Percentiles rank a stretch among this genome's conserved stretches.
Evolutionary conservation across 805 yeast species (phyloP).

Genomic region (Nakazawaea populi): DNA sequence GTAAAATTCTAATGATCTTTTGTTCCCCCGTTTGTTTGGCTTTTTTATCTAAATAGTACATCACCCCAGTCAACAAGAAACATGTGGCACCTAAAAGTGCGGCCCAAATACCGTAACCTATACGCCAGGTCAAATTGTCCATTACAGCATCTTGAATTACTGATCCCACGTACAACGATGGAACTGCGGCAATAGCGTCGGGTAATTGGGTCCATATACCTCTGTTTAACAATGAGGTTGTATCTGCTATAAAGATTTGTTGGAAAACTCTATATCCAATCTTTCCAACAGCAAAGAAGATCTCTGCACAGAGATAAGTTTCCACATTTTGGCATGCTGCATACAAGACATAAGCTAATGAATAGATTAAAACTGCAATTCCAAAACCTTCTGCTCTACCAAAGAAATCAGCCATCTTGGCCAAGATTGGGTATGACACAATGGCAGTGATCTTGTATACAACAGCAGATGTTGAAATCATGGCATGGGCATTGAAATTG

Average conservation of each 20-base stretch:
- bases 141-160: conserved; percentile 21
- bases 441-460: conserved; percentile 33
- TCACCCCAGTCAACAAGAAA: conserved; percentile 16
- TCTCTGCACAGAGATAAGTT: conserved; percentile 30
- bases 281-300: conserved; percentile 30
- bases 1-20: conserved; percentile 3
- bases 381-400: conserved; percentile 34
- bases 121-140: conserved; percentile 6
- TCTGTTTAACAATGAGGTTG: conserved; percentile 32
- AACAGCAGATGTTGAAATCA: conserved; percentile 32
- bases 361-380: conserved; percentile 24
- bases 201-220: conserved; percentile 29
- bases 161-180: conserved; percentile 22
- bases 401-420: conserved; percentile 33
- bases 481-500: conserved; percentile 30
- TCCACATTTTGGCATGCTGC: conserved; percentile 30
- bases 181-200: conserved; percentile 24
- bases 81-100: conserved; percentile 13
- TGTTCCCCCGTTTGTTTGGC: conserved; percentile 13
- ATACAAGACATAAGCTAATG: conserved; percentile 29
- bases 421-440: conserved; percentile 31
- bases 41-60: conserved; percentile 19
- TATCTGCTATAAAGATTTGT: conserved; percentile 30
- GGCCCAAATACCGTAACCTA: conserved; percentile 7
- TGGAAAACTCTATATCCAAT: conserved; percentile 30